Evolutionary conservation across 257 asterid species (phyloP).

Genomic region (Solanum bulbocastanum): DNA sequence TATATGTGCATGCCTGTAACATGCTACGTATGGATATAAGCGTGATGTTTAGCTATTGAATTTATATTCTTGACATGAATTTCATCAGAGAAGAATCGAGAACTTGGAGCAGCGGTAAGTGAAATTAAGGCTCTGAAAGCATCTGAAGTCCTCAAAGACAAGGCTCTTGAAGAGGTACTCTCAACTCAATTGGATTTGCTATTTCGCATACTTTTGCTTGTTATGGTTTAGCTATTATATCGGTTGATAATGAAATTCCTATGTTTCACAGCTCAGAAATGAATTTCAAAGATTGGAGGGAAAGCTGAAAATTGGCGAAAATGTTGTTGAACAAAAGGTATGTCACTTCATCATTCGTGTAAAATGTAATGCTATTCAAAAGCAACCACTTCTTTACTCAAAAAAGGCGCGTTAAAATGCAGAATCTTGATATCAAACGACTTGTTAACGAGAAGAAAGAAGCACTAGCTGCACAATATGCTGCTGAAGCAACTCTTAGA

Average conservation of each 20-base stretch:
- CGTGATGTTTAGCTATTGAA: background rate
- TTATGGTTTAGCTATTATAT: background rate
- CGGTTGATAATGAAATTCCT: background rate
- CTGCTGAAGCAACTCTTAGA: slow-evolving; percentile 88
- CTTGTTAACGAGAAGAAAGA: slow-evolving; percentile 54
- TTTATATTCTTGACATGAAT: background rate
- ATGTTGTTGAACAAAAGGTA: slow-evolving; percentile 61
- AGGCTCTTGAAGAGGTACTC: slow-evolving; percentile 72
- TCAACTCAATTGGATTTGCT: background rate
- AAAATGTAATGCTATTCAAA: background rate
- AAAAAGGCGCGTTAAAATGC: slow-evolving; percentile 9
- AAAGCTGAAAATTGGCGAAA: slow-evolving; percentile 39
- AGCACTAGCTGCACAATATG: slow-evolving; percentile 76
- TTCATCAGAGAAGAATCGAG: slow-evolving; percentile 62
- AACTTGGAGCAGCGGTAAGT: slow-evolving; percentile 46
- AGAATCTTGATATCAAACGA: slow-evolving; percentile 70
- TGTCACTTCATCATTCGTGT: background rate
- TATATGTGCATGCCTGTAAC: background rate
- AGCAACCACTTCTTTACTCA: background rate
- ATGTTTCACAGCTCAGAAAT: slow-evolving; percentile 44
- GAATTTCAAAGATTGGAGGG: slow-evolving; percentile 50
- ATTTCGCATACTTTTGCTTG: background rate
- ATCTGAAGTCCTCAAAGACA: slow-evolving; percentile 60
- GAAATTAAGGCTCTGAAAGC: slow-evolving; percentile 73
- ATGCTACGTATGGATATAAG: background rate